These are phyloP conservation scores for Usnea hakonensis DNA, from an alignment of 495 filamentous ascomycete genomes.

Conservation along the genomic window DNA sequence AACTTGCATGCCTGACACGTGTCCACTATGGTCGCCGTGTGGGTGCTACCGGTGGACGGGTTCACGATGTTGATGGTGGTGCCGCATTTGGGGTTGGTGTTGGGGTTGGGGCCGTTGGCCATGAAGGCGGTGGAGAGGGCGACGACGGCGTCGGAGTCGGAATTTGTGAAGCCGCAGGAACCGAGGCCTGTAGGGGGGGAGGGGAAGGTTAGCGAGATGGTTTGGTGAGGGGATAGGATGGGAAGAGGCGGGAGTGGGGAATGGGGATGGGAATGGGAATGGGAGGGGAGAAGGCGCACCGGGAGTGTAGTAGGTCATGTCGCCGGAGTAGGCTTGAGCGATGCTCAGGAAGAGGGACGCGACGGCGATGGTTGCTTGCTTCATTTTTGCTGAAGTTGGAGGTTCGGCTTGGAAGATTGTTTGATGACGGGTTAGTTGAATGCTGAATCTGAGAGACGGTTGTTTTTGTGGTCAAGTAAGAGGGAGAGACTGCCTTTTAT, in stretches of 20 bases:
- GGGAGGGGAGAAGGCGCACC: conserved; percentile 11
- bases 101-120: conserved; percentile 29
- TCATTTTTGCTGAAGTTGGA: too few relatives aligned
- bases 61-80: conserved; percentile 26
- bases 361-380: not conserved
- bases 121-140: conserved; percentile 31
- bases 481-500: too few relatives aligned
- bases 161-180: conserved; percentile 32
- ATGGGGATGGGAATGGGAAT: too few relatives aligned
- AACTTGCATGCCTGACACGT: conserved; percentile 25
- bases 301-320: conserved; percentile 36
- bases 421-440: too few relatives aligned
- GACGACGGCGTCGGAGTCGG: conserved; percentile 26
- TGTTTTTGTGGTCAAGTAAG: too few relatives aligned
- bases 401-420: too few relatives aligned
- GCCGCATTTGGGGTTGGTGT: conserved; percentile 37
- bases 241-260: not conserved
- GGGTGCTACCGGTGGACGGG: conserved; percentile 12
- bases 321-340: conserved; percentile 23
- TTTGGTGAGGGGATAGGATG: too few relatives aligned
- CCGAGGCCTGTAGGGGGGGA: conserved; percentile 37
- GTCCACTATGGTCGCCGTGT: conserved; percentile 28
- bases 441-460: too few relatives aligned
- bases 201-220: too few relatives aligned
- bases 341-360: conserved; percentile 3